These are phyloP conservation scores for Crithidia brevicula DNA, from an alignment of 208 protist species.

Conservation along the genomic window DNA sequence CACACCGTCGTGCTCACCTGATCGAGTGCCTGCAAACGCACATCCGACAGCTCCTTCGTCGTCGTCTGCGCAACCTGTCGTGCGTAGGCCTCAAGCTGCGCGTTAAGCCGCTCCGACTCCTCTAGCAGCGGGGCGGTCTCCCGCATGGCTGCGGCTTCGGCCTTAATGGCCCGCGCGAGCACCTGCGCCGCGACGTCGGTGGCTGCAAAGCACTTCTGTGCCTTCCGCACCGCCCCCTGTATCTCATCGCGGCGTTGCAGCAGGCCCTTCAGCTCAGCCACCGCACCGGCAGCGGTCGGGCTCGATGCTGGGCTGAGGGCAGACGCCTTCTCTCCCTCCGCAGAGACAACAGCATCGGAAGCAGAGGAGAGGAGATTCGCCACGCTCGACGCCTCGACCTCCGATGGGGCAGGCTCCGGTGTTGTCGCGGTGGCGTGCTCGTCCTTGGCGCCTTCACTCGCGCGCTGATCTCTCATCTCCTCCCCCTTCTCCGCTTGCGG, in stretches of 20 bases:
- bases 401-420: too few species aligned
- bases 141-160: constrained; percentile 31
- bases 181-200: constrained; percentile 43
- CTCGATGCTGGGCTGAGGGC: not conserved
- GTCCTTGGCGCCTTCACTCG: not conserved
- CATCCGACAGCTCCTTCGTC: constrained; percentile 44
- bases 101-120: constrained; percentile 34
- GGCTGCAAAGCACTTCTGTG: constrained; percentile 28
- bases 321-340: not conserved
- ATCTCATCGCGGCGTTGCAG: constrained; percentile 43
- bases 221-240: constrained; percentile 36
- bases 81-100: constrained; percentile 36
- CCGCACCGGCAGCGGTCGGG: not conserved
- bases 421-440: too few species aligned
- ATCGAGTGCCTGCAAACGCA: constrained; percentile 50
- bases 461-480: not conserved
- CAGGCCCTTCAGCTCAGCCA: constrained; percentile 22
- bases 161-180: constrained; percentile 34
- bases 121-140: constrained; percentile 32
- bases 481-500: not conserved
- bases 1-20: constrained; percentile 29
- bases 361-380: too few species aligned
- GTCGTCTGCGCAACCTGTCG: constrained; percentile 39
- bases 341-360: too few species aligned
- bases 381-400: too few species aligned